Evolutionary conservation across 2,329 filamentous ascomycete species (phyloP), one percentile per base, ranked within the genome.

Genomic region (Xylariomycetidae sp.): DNA sequence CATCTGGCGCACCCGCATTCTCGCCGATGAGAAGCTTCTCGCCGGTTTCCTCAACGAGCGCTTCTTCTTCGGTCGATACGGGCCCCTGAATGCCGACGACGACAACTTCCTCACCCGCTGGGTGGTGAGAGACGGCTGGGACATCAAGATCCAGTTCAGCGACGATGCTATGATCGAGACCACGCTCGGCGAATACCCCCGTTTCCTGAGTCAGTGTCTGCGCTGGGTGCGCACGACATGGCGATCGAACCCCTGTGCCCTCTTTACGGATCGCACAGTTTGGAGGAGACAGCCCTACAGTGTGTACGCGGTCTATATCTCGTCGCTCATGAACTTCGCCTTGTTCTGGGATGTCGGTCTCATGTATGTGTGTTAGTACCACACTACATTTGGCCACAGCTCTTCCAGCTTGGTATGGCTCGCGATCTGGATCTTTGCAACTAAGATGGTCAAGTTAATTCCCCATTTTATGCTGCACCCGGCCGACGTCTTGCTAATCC

Each of bases 21-120:
- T 80, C 3, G 49, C 62, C 10, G 48, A 60, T n/a, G 49, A 23
- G 8, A 12, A 23, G 57, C 0, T 74, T 77, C 43, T 51, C 64
- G 4, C 14, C 0, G 48, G 43, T 0, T 79, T 71, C 49, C 50
- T 56, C 2, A 59, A 68, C 30, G 76, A 81, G 44, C 54, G 34
- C 7, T 76, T 72, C 58, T 62, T 68, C 36, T 64, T 68, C 16
- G 57, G 59, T 0, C 28, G 50, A 0, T 56, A 67, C 1, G 62
- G 63, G 1, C 68, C 69, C 0, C 51, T 78, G 2, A 65, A 68
- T 14, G 60, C 63, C 0, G 76, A 80, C 39, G 76, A 80, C 37
- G 76, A 82, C 57, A 80, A 80, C 50, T 79, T 68, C 44, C 58
- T 74, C 22, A 80, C 76, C 0, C 61, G 76, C 9, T 74, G 65